phyloP scores from a whole-genome alignment of 192 early-diverging fungal genomes.

The Powellomyces hirtus region DNA sequence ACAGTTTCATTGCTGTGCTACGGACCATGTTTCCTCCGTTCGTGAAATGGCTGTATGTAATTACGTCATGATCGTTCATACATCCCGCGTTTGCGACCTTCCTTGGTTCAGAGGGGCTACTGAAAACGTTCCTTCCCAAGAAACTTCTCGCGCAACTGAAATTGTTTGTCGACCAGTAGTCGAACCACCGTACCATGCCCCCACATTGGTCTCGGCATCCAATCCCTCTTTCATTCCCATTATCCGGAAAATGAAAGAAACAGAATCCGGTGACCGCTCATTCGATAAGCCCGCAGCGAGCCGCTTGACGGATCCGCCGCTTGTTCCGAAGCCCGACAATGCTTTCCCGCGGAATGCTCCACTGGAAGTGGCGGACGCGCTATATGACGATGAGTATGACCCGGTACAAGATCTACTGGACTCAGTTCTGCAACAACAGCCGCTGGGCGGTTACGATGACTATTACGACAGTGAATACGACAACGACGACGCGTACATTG shows the following conservation, averaged over 20 bases:
- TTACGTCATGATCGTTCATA: conserved; percentile 78
- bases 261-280: too few species aligned
- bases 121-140: too few species aligned
- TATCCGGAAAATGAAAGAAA: too few species aligned
- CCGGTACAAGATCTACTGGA: conserved; percentile 4
- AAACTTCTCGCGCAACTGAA: too few species aligned
- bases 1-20: conserved; percentile 78
- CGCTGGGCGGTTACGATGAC: too few species aligned
- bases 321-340: background rate
- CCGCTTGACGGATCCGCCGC: background rate
- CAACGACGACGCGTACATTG: background rate
- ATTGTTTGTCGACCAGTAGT: conserved; percentile 6
- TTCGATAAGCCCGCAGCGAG: too few species aligned
- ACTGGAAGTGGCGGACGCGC: conserved; percentile 2
- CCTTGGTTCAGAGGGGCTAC: conserved; percentile 5
- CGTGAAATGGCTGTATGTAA: conserved; percentile 68
- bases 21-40: conserved; percentile 65
- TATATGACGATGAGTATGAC: conserved; percentile 2
- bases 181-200: too few species aligned
- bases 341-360: background rate
- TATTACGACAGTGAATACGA: background rate
- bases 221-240: too few species aligned
- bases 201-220: too few species aligned
- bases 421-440: conserved; percentile 13
- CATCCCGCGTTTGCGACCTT: conserved; percentile 64